Conservation (phyloP, 306 rosid species). For the Quercus dentata region DNA sequence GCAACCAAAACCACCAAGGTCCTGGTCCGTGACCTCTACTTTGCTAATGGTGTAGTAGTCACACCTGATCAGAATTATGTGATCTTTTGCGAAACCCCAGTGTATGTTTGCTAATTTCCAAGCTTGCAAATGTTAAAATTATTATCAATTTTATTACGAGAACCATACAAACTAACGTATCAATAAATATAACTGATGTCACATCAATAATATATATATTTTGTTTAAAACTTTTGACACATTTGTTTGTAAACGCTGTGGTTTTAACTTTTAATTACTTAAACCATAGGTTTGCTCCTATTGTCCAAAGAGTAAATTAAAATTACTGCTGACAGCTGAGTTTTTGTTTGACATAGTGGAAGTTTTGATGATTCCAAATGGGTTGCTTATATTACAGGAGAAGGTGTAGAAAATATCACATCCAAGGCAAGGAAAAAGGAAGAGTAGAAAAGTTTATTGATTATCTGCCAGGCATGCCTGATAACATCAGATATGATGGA, state of each 20-base stretch:
- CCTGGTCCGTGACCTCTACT: constrained; percentile 44
- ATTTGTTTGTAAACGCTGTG: too few species aligned
- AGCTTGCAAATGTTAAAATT: too few species aligned
- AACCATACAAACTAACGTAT: too few species aligned
- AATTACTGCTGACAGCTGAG: not conserved
- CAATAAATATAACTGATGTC: too few species aligned
- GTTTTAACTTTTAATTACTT: too few species aligned
- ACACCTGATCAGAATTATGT: constrained; percentile 55
- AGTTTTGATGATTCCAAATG: not conserved
- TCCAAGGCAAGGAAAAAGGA: constrained; percentile 51
- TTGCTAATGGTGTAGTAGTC: constrained; percentile 58
- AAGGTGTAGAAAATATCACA: constrained; percentile 55
- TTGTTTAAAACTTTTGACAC: too few species aligned
- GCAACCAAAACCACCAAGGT: constrained; percentile 44
- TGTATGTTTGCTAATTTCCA: constrained; percentile 23
- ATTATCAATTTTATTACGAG: too few species aligned
- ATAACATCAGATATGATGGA: constrained; percentile 66
- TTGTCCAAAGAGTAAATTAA: too few species aligned
- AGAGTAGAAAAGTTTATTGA: constrained; percentile 39
- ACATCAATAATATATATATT: too few species aligned
- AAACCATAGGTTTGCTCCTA: not conserved
- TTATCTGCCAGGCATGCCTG: constrained; percentile 53
- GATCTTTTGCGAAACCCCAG: constrained; percentile 52
- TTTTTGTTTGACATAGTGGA: not conserved
- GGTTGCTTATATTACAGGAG: constrained; percentile 20